phyloP scores from a whole-genome alignment of 495 filamentous ascomycete genomes.

The Schizothecium vesticola region DNA sequence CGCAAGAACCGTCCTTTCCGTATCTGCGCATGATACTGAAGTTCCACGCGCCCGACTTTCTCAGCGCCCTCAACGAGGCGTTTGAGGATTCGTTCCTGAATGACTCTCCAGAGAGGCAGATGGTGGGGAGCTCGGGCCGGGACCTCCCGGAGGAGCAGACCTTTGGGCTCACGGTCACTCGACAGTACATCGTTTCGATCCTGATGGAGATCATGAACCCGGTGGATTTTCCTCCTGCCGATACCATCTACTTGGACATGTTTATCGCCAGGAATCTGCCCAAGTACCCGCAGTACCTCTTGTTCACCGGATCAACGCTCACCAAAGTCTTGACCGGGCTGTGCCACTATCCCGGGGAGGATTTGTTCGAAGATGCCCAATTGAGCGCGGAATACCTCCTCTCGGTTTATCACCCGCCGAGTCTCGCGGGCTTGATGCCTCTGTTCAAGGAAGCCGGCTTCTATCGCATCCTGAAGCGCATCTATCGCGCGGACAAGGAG shows the following conservation, averaged over 20 bases:
- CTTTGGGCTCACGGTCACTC: conserved; percentile 70
- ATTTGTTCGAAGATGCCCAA: conserved; percentile 89
- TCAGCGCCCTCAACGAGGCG: conserved; percentile 94
- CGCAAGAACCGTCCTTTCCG: conserved; percentile 64
- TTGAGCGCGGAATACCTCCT: conserved; percentile 92
- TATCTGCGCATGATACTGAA: conserved; percentile 78
- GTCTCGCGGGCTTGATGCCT: conserved; percentile 67
- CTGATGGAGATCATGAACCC: conserved; percentile 81
- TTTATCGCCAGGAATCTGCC: conserved; percentile 93
- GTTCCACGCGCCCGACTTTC: conserved; percentile 84
- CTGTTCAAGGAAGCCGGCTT: conserved; percentile 77
- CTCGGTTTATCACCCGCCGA: conserved; percentile 85
- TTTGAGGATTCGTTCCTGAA: conserved; percentile 95
- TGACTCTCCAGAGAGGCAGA: conserved; percentile 54
- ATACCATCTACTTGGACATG: conserved; percentile 95
- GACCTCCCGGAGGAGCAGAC: conserved; percentile 56
- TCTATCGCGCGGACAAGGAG: conserved; percentile 74
- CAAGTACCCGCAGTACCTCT: conserved; percentile 93
- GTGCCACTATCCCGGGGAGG: conserved; percentile 73
- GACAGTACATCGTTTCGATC: conserved; percentile 86
- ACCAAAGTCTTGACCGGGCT: conserved; percentile 75
- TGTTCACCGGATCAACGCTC: conserved; percentile 78
- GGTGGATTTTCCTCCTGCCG: conserved; percentile 63
- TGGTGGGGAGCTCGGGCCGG: conserved; percentile 44
- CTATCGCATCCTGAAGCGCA: conserved; percentile 87